Percentiles rank a stretch among this genome's conserved stretches.
Conservation (phyloP, 306 rosid genomes). For the Begonia masoniana region DNA sequence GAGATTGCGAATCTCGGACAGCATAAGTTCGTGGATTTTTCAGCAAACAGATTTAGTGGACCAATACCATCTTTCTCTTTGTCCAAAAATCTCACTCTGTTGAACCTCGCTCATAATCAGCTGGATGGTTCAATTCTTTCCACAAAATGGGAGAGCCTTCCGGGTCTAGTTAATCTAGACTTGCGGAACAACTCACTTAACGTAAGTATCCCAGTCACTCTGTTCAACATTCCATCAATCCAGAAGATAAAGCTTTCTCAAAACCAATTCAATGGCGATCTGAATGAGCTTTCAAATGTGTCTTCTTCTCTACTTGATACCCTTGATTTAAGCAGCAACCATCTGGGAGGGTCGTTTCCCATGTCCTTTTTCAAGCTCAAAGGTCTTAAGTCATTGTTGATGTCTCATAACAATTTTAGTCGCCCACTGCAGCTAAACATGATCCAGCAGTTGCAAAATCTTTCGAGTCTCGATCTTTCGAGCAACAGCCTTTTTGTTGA, state of each 20-base stretch:
- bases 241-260: constrained; percentile 5
- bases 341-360: constrained; percentile 32
- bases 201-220: constrained; percentile 14
- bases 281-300: not conserved
- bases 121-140: constrained; percentile 15
- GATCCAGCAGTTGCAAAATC: constrained; percentile 12
- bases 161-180: constrained; percentile 10
- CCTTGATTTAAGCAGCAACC: constrained; percentile 36
- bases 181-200: constrained; percentile 13
- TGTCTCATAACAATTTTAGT: constrained; percentile 32
- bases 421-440: constrained; percentile 11
- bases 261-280: constrained; percentile 13
- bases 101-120: constrained; percentile 13
- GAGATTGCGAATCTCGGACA: constrained; percentile 8
- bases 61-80: constrained; percentile 14
- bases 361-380: constrained; percentile 6
- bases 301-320: constrained; percentile 15
- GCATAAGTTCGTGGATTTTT: constrained; percentile 12
- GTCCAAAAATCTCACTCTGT: constrained; percentile 6
- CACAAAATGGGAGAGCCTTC: constrained; percentile 13
- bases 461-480: constrained; percentile 27
- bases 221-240: constrained; percentile 13
- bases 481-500: constrained; percentile 17
- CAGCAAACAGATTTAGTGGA: constrained; percentile 9
- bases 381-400: constrained; percentile 7